phyloP scores from a whole-genome alignment of 1,284 basidiomycete genomes.

The Cryptococcus jaspeensis region DNA sequence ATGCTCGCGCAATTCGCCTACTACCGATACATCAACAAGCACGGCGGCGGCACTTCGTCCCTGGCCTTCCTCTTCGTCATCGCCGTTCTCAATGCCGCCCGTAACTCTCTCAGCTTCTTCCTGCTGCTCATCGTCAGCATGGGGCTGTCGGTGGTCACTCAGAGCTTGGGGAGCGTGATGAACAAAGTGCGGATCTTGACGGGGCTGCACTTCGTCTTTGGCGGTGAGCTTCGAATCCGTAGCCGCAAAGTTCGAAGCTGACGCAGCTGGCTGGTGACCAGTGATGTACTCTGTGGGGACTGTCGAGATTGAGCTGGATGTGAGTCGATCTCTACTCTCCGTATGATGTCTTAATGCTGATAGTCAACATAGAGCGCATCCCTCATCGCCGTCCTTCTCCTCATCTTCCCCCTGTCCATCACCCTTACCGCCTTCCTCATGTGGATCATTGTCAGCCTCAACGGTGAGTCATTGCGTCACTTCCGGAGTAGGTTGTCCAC shows the following conservation, averaged over 20 bases:
- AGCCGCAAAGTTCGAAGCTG: slow-evolving; percentile 1
- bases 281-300: slow-evolving; percentile 89
- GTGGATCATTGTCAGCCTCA: slow-evolving; percentile 91
- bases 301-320: slow-evolving; percentile 83
- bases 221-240: slow-evolving; percentile 58
- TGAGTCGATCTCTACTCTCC: slow-evolving; percentile 45
- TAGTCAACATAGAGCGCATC: slow-evolving; percentile 60
- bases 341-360: neutral
- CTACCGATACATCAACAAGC: slow-evolving; percentile 75
- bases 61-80: slow-evolving; percentile 83
- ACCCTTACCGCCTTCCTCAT: slow-evolving; percentile 90
- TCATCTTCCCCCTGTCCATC: slow-evolving; percentile 90
- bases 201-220: slow-evolving; percentile 80
- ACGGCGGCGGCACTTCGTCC: slow-evolving; percentile 70
- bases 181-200: slow-evolving; percentile 48
- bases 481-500: slow-evolving; percentile 12
- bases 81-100: slow-evolving; percentile 81
- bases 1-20: slow-evolving; percentile 76
- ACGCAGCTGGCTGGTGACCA: slow-evolving; percentile 39
- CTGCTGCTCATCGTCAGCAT: slow-evolving; percentile 87
- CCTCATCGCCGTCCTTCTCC: slow-evolving; percentile 70
- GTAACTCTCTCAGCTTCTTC: slow-evolving; percentile 94
- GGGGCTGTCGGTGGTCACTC: slow-evolving; percentile 71
- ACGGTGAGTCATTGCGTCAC: slow-evolving; percentile 58
- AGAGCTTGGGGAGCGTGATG: slow-evolving; percentile 49